These are phyloP conservation scores for Globisporangium nunn DNA, from an alignment of 352 stramenopile species.

Conservation along the genomic window DNA sequence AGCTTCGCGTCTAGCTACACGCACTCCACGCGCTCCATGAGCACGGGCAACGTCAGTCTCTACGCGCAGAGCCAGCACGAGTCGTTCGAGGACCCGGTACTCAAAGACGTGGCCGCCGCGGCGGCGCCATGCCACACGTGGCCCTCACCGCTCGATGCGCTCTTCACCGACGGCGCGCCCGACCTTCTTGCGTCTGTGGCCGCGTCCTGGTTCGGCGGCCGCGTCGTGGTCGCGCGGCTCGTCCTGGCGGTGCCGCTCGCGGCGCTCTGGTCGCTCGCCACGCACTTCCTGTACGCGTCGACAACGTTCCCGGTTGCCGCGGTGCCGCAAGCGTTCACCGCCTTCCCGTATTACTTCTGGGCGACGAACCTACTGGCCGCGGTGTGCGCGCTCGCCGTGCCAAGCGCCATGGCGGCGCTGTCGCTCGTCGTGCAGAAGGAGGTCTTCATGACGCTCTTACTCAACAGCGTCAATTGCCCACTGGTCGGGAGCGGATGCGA, in stretches of 20 bases:
- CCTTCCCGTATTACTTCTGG: constrained; percentile 33
- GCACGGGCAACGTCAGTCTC: constrained; percentile 11
- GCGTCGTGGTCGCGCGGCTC: constrained; percentile 18
- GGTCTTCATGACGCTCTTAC: constrained; percentile 28
- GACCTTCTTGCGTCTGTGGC: constrained; percentile 21
- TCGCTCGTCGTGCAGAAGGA: constrained; percentile 32
- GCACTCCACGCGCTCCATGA: constrained; percentile 22
- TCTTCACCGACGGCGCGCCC: constrained; percentile 20
- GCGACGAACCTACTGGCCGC: constrained; percentile 25
- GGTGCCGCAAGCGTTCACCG: constrained; percentile 19
- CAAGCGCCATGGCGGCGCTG: constrained; percentile 19
- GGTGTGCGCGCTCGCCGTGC: constrained; percentile 25
- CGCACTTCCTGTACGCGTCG: constrained; percentile 15
- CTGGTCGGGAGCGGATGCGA: constrained; percentile 10
- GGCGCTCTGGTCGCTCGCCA: constrained; percentile 23
- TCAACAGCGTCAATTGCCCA: constrained; percentile 37
- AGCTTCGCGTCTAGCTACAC: constrained; percentile 26
- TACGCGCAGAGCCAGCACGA: constrained; percentile 25
- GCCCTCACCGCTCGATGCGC: constrained; percentile 18
- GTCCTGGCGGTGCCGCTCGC: constrained; percentile 17
- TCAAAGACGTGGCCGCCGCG: constrained; percentile 12
- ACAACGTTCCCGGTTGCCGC: constrained; percentile 25
- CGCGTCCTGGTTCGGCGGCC: constrained; percentile 17
- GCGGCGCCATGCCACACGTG: not conserved
- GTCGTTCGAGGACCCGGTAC: constrained; percentile 24